Evolutionary conservation across 2,329 filamentous ascomycete genomes (phyloP), one percentile per base, ranked within the genome.

Genomic region (Colletotrichum phormii): DNA sequence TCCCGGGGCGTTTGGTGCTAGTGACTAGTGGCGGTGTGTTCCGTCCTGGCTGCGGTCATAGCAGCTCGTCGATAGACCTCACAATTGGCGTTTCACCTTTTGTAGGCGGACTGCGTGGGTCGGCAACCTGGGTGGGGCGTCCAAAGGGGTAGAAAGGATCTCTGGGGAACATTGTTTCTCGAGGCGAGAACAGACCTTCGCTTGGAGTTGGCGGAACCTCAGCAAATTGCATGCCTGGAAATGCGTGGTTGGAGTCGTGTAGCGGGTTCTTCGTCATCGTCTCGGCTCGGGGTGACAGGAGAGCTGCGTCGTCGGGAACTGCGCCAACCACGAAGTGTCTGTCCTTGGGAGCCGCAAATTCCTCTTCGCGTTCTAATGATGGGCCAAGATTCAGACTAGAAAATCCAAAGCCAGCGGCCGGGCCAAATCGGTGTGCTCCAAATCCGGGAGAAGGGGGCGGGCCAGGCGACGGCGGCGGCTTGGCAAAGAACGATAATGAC

Each of bases 21-120:
- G 60, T 60, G 33, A 58, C 70, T 53, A 67, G 64, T 67, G 70
- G 67, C 66, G 46, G 60, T 65, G 66, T 65, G 29, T 64, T 29
- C 55, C 61, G 60, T 53, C 26, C 59, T 62, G 70, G 46, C 70
- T 22, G 60, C 35, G 67, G 64, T 86, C 87, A 95, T 81, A 95
- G 85, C 64, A 95, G 86, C 78, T 95, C 93, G 80, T 94, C 92
- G 77, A 96, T 96, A 71, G 92, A 95, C 69, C 93, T 87, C 64
- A 91, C 90, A 73, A 96, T 95, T 3, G 93, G 92, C 71, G 90
- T 91, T 80, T 93, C 92, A 51, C 93, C 93, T 77, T 89, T 90
- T 13, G 92, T 93, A 0, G 93, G 92, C 18, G 93, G 93, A 79
- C 93, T 95, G 76, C 94, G 85, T 15, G 94, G 94, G 79, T 95